Evolutionary conservation across 345 rosid genomes (phyloP).

Genomic region (Ailanthus altissimus): DNA sequence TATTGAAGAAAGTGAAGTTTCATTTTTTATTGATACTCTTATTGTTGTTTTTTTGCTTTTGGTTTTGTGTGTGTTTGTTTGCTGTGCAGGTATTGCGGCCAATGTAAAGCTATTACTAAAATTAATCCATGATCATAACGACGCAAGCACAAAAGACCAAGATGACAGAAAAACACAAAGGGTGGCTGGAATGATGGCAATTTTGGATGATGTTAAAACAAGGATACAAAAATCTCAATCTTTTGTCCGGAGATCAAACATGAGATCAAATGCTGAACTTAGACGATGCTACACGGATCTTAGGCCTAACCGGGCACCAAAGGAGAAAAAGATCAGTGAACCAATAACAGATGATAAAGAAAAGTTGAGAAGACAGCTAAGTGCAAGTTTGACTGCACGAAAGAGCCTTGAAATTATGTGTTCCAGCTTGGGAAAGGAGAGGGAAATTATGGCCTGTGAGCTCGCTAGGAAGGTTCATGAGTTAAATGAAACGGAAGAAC

Average conservation of each 20-base stretch:
- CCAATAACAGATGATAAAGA: constrained; percentile 41
- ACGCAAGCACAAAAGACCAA: constrained; percentile 41
- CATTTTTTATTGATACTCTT: not conserved
- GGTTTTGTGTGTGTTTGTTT: no score
- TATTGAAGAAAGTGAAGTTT: not conserved
- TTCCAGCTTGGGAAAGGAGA: constrained; percentile 84
- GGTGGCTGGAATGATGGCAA: constrained; percentile 67
- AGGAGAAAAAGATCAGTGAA: constrained; percentile 34
- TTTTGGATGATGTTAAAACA: constrained; percentile 67
- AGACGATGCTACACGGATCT: constrained; percentile 76
- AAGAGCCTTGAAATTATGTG: constrained; percentile 83
- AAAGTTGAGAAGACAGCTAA: constrained; percentile 54
- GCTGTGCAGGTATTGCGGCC: constrained; percentile 63
- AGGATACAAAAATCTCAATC: constrained; percentile 63
- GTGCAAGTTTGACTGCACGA: constrained; percentile 52
- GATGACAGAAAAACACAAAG: constrained; percentile 60
- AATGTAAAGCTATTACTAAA: constrained; percentile 66
- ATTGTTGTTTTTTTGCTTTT: not conserved
- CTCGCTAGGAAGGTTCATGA: constrained; percentile 67
- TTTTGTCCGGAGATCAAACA: constrained; percentile 24
- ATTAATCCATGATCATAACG: constrained; percentile 71
- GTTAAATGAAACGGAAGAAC: constrained; percentile 63
- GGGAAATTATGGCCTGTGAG: constrained; percentile 71
- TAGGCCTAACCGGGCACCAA: constrained; percentile 30
- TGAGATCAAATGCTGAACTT: constrained; percentile 52